Conservation (phyloP, 768 basidiomycete genomes). For the Naganishia vaughanmartiniae region DNA sequence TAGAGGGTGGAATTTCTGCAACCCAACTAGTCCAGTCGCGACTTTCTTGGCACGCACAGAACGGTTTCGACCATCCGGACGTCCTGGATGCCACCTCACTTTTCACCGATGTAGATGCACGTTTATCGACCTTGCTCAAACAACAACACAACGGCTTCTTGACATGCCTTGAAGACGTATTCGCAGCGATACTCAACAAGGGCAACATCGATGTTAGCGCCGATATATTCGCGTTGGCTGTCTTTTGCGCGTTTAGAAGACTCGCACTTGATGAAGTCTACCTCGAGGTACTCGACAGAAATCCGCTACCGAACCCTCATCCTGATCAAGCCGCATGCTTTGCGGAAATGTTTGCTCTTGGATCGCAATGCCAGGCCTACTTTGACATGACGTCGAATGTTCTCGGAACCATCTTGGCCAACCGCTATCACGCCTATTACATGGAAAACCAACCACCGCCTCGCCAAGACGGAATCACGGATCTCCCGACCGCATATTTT, state of each 20-base stretch:
- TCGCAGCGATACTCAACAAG: background rate
- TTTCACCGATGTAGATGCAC: background rate
- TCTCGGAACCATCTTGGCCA: background rate
- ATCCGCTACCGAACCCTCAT: background rate
- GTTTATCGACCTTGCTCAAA: background rate
- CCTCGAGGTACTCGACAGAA: background rate
- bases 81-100: background rate
- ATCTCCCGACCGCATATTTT: background rate
- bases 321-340: background rate
- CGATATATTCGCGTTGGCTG: background rate
- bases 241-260: constrained; percentile 2
- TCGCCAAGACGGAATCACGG: background rate
- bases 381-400: background rate
- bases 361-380: background rate
- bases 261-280: background rate
- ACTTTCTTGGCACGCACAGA: background rate
- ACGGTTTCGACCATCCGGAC: background rate
- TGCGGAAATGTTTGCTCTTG: background rate
- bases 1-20: background rate
- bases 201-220: background rate
- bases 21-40: background rate
- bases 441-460: background rate
- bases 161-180: background rate
- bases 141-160: background rate
- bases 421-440: background rate